A percentile compares a stretch with the other conserved stretches of the same genome.
Evolutionary conservation across 164 flowering plant species (phyloP).

Genomic region (Malania oleifera): DNA sequence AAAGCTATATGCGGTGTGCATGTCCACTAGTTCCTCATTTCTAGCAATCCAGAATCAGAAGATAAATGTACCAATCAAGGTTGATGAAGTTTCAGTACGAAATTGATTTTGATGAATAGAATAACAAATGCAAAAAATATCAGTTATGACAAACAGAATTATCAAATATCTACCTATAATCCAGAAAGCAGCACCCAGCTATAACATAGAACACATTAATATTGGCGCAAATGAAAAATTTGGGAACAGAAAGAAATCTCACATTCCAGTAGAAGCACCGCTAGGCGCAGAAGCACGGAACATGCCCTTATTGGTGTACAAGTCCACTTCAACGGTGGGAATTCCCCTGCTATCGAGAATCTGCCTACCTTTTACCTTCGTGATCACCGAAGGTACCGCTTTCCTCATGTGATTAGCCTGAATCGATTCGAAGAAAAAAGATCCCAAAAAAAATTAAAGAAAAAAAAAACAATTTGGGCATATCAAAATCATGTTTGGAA

Average conservation of each 20-base stretch:
- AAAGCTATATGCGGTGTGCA: too few species aligned
- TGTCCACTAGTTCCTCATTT: too few species aligned
- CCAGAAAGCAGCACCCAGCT: too few species aligned
- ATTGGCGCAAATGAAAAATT: too few species aligned
- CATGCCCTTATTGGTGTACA: slow-evolving; percentile 83
- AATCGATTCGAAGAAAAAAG: background rate
- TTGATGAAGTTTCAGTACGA: too few species aligned
- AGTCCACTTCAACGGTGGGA: slow-evolving; percentile 95
- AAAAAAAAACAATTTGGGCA: background rate
- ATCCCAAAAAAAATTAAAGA: background rate
- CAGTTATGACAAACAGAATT: too few species aligned
- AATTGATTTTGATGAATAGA: too few species aligned
- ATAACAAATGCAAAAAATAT: too few species aligned
- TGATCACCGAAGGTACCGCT: slow-evolving; percentile 77
- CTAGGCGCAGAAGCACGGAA: slow-evolving; percentile 89
- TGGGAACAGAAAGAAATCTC: slow-evolving; percentile 11
- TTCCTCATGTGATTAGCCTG: slow-evolving; percentile 93
- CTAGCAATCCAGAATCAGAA: too few species aligned
- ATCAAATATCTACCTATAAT: too few species aligned
- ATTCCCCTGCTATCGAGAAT: slow-evolving; percentile 93
- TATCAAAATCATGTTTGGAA: background rate
- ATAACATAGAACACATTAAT: too few species aligned
- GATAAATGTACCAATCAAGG: too few species aligned
- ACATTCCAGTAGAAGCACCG: slow-evolving; percentile 74
- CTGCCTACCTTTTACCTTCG: slow-evolving; percentile 86